Conservation (phyloP, 495 filamentous ascomycete genomes). For the Chaetomidium leptoderma region DNA sequence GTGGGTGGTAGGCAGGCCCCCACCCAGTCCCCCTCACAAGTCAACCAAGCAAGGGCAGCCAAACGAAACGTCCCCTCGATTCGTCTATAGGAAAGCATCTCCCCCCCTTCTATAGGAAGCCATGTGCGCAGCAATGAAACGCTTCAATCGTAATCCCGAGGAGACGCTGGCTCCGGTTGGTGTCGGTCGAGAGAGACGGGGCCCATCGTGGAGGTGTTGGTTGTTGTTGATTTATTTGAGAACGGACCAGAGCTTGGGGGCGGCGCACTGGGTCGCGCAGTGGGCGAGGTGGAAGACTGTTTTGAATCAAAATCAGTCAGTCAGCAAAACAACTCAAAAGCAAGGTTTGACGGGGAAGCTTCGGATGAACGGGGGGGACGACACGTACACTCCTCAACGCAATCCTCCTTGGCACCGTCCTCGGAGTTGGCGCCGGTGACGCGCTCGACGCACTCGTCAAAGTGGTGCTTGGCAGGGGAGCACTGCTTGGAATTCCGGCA, state of each 20-base stretch:
- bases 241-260: constrained; percentile 85
- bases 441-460: constrained; percentile 92
- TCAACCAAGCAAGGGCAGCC: neutral
- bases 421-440: constrained; percentile 67
- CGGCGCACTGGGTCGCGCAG: constrained; percentile 86
- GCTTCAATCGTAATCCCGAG: constrained; percentile 13
- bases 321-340: neutral
- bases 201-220: neutral
- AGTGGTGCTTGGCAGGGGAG: constrained; percentile 89
- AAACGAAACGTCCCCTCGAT: neutral
- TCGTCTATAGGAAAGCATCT: constrained; percentile 15
- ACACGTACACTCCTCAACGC: constrained; percentile 95
- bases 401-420: constrained; percentile 75
- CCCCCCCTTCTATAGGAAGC: constrained; percentile 15
- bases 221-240: constrained; percentile 65
- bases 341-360: neutral
- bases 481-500: constrained; percentile 83
- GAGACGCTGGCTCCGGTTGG: constrained; percentile 6
- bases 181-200: constrained; percentile 4
- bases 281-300: constrained; percentile 97
- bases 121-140: constrained; percentile 11
- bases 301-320: constrained; percentile 5
- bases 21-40: neutral
- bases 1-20: too few species aligned
- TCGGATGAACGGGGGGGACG: constrained; percentile 4